phyloP scores from a whole-genome alignment of 306 rosid species.

The Cucurbita maxima region DNA sequence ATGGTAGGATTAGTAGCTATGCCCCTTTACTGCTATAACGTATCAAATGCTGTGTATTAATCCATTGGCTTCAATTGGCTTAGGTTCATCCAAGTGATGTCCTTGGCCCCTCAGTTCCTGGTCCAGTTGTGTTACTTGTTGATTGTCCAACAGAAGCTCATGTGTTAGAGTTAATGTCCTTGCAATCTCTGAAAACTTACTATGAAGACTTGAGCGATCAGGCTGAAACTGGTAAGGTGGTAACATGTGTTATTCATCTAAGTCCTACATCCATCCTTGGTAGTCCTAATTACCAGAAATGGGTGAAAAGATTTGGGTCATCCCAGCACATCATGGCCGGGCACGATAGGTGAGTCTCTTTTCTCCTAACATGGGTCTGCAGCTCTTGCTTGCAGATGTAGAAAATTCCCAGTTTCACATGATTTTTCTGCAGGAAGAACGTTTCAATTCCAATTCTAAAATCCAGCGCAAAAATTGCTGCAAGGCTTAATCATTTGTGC shows the following conservation, averaged over 20 bases:
- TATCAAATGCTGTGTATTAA: not conserved
- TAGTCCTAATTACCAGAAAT: slow-evolving; percentile 48
- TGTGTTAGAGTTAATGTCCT: slow-evolving; percentile 45
- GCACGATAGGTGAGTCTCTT: slow-evolving; percentile 50
- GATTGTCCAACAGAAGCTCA: slow-evolving; percentile 88
- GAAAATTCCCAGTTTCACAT: not conserved
- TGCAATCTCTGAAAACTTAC: slow-evolving; percentile 35
- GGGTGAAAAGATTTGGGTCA: slow-evolving; percentile 72
- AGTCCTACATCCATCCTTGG: slow-evolving; percentile 58
- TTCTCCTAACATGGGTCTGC: not conserved
- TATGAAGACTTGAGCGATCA: slow-evolving; percentile 30
- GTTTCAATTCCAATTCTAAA: slow-evolving; percentile 69
- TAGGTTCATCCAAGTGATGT: slow-evolving; percentile 95
- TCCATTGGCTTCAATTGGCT: not conserved
- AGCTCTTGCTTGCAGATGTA: not conserved
- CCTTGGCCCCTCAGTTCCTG: slow-evolving; percentile 78
- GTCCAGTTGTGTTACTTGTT: slow-evolving; percentile 80
- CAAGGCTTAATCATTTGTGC: slow-evolving; percentile 71
- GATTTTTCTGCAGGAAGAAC: slow-evolving; percentile 48
- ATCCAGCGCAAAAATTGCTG: slow-evolving; percentile 68
- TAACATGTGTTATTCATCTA: slow-evolving; percentile 65
- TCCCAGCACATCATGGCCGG: slow-evolving; percentile 88
- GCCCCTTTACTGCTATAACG: not conserved
- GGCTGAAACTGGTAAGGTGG: slow-evolving; percentile 34
- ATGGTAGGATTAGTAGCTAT: slow-evolving; percentile 34